Evolutionary conservation across 495 filamentous ascomycete species (phyloP), one percentile per base, ranked within the genome.

Genomic region (Massariosphaeria phaeospora): DNA sequence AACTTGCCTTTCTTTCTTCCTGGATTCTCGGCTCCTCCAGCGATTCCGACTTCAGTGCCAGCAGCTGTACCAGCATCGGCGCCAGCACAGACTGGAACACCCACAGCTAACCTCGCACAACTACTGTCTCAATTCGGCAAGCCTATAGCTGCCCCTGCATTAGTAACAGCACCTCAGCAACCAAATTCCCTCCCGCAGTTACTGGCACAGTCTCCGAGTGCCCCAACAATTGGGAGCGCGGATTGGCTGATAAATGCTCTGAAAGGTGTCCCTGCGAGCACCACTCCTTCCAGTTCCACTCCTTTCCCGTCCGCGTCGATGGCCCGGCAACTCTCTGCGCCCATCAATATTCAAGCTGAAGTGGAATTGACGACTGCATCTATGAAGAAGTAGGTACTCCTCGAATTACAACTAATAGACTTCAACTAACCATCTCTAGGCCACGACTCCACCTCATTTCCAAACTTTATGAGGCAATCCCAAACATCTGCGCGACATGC

Each of bases 401-500:
- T 59, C 29, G 11, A 23, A 46, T 30, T 11, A 38, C 27, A 15
- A 30, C 8, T n/a, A 38, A 51, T 62, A 46, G 20, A 55, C 20
- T 43, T 50, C 62, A 60, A 60, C 63, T 72, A 56, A 71, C 61
- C 53, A 34, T 49, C 41, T 62, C 6, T 73, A 93, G 85, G 63
- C 86, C 84, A 62, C 88, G 87, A 38, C 82, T 82, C 13, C 73
- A 88, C 59, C 72, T 96, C 20, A 74, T 94, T 12, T 72, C 80
- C 31, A 75, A 74, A 29, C 77, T 96, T 5, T 90, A 93, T 67
- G 88, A 89, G 53, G 75, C 82, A 30, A 77, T 84, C 31, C 86
- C 91, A 4, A 86, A 89, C 52, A 83, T 88, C 55, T 98, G 93
- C 67, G 84, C 81, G 21, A 91, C 91, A 31, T 98, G 93, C 72